Evolutionary conservation across 306 rosid genomes (phyloP).

Genomic region (Castanopsis chinensis): DNA sequence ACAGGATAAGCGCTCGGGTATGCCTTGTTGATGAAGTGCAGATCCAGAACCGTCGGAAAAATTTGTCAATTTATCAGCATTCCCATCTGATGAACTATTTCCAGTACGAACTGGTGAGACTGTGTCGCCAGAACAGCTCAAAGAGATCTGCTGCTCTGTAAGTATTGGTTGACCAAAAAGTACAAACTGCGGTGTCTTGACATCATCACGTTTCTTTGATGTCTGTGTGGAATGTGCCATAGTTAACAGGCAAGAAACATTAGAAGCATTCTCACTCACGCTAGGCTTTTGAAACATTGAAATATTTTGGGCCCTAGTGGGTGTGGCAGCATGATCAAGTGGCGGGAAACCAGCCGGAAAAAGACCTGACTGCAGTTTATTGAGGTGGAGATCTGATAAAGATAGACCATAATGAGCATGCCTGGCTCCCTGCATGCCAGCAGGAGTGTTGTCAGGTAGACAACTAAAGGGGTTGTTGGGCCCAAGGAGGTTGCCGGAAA

Average conservation of each 20-base stretch:
- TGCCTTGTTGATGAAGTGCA: constrained; percentile 45
- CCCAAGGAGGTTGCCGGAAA: constrained; percentile 56
- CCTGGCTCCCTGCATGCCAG: constrained; percentile 99
- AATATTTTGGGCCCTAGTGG: constrained; percentile 38
- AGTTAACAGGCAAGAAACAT: constrained; percentile 61
- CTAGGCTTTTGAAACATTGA: constrained; percentile 44
- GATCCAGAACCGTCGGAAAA: constrained; percentile 56
- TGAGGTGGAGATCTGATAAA: constrained; percentile 67
- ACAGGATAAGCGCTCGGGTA: constrained; percentile 44
- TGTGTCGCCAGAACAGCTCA: constrained; percentile 61
- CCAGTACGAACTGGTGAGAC: constrained; percentile 62
- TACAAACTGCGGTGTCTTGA: constrained; percentile 62
- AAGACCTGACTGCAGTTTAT: constrained; percentile 62
- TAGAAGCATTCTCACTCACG: constrained; percentile 60
- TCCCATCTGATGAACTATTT: constrained; percentile 71
- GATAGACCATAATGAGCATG: constrained; percentile 83
- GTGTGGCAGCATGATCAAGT: constrained; percentile 42
- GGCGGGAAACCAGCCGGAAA: constrained; percentile 51
- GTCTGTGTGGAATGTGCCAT: constrained; percentile 54
- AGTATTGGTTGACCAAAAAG: constrained; percentile 81
- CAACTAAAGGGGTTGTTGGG: constrained; percentile 57
- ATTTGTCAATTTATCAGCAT: constrained; percentile 43
- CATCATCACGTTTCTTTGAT: constrained; percentile 44
- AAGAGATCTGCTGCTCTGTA: constrained; percentile 70
- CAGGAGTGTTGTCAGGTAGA: constrained; percentile 82